Evolutionary conservation across 2,329 filamentous ascomycete species (phyloP), one percentile per base, ranked within the genome.

Genomic region (Hymenoscyphus albidus): DNA sequence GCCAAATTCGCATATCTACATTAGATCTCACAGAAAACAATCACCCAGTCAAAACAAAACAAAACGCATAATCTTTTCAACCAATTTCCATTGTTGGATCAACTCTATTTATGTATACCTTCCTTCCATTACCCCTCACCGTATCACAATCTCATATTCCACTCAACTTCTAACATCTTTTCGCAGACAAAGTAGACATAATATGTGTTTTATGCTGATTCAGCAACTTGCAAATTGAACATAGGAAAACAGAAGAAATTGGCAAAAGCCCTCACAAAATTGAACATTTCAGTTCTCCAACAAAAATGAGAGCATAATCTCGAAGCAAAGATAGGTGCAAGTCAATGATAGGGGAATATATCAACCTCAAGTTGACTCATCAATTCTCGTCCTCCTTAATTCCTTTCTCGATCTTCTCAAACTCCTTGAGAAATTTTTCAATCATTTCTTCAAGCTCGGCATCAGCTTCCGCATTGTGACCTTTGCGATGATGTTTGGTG

Each of bases 251-350:
- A 64, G 35, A 35, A 27, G 22, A 51, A 51, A 22, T 51, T 51
- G 44, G 44, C 44, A 64, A 64, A 59, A 35, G 48, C 31, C 57
- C 56, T 32, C 22, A 39, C 57, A 61, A 64, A 60, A 64, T 39
- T 44, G 58, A 64, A 60, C 58, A 59, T 59, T n/a, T 64, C 38
- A 60, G 62, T 64, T 16, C 58, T 60, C 42, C 57, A 60, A 62
- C 61, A 59, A 56, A 60, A 60, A 55, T 60, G 57, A 14, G 48
- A 42, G 48, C 27, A 44, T 58, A 22, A 58, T 42, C 6, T 18
- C 27, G 42, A 40, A 60, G 42, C 39, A 44, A 60, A 60, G 39
- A 48, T 60, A 27, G 22, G 22, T 57, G 32, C 32, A 14, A 57
- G 13, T 32, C 13, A 27, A 57, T 31, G 16, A 35, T n/a, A 62